Evolutionary conservation across 2,329 filamentous ascomycete species (phyloP).

Genomic region (Penicillium sp.): DNA sequence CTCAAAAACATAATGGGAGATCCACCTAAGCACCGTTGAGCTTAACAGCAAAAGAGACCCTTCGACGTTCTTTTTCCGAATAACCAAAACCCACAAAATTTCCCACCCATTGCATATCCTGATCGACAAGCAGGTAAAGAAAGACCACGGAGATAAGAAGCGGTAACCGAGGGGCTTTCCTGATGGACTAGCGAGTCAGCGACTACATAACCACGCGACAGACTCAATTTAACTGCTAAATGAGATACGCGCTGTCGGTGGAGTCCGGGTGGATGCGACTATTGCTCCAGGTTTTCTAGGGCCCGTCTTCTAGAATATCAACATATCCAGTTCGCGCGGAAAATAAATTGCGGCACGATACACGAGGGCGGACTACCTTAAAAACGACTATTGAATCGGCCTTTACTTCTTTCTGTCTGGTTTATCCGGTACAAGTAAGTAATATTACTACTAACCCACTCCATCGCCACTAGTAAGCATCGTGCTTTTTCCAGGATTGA

Average conservation of each 20-base stretch:
- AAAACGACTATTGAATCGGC: constrained; percentile 1
- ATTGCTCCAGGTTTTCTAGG: constrained; percentile 28
- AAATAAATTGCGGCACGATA: constrained; percentile 10
- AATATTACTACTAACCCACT: neutral
- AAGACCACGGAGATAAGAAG: constrained; percentile 10
- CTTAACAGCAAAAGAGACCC: neutral
- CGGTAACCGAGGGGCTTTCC: constrained; percentile 15
- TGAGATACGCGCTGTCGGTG: constrained; percentile 31
- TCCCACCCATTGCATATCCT: constrained; percentile 1
- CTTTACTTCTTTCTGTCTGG: neutral
- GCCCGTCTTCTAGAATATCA: constrained; percentile 24
- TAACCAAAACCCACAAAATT: neutral
- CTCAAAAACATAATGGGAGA: neutral
- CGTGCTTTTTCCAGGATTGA: constrained; percentile 11
- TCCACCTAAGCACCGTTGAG: neutral
- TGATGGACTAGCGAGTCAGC: neutral
- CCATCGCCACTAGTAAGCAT: constrained; percentile 16
- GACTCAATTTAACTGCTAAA: constrained; percentile 21
- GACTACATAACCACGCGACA: constrained; percentile 20
- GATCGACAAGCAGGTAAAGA: constrained; percentile 13
- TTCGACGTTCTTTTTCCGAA: neutral
- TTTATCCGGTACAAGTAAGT: neutral
- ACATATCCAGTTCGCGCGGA: constrained; percentile 3
- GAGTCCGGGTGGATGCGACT: constrained; percentile 27
- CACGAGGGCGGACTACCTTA: neutral